Evolutionary conservation across 2,329 filamentous ascomycete species (phyloP).

Genomic region (Blastomyces parvus): DNA sequence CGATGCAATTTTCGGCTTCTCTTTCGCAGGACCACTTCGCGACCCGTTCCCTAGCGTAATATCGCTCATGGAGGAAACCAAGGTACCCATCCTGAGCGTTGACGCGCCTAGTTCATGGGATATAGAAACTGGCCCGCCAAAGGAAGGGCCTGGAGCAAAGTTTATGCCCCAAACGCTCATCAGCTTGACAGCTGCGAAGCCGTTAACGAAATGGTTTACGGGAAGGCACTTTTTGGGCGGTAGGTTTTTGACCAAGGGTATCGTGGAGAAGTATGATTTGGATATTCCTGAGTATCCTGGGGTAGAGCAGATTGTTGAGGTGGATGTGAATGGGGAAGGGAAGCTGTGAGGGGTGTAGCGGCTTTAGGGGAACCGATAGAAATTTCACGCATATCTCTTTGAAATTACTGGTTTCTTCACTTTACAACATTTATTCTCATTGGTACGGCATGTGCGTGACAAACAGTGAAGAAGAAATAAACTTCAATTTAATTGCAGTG

Average conservation of each 20-base stretch:
- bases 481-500: background rate
- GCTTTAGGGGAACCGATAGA: background rate
- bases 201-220: conserved; percentile 75
- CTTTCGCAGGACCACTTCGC: conserved; percentile 83
- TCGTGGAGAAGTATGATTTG: conserved; percentile 78
- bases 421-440: background rate
- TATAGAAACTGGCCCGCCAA: conserved; percentile 75
- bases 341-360: conserved; percentile 21
- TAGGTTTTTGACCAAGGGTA: conserved; percentile 67
- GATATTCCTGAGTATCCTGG: conserved; percentile 76
- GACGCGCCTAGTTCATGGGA: conserved; percentile 94
- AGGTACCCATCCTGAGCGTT: conserved; percentile 71
- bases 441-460: background rate
- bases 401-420: background rate
- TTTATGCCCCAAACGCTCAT: conserved; percentile 76
- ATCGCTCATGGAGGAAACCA: conserved; percentile 60
- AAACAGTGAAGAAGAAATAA: background rate
- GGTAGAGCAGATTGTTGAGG: conserved; percentile 80
- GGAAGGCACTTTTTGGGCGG: conserved; percentile 81
- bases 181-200: conserved; percentile 88
- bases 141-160: conserved; percentile 56
- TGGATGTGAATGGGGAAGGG: conserved; percentile 38
- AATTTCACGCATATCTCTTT: background rate
- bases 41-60: conserved; percentile 84
- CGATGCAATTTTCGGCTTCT: conserved; percentile 94